Percentiles rank a stretch among this genome's conserved stretches.
Conservation (phyloP, 192 early-diverging fungal species). For the Entomortierella parvispora region DNA sequence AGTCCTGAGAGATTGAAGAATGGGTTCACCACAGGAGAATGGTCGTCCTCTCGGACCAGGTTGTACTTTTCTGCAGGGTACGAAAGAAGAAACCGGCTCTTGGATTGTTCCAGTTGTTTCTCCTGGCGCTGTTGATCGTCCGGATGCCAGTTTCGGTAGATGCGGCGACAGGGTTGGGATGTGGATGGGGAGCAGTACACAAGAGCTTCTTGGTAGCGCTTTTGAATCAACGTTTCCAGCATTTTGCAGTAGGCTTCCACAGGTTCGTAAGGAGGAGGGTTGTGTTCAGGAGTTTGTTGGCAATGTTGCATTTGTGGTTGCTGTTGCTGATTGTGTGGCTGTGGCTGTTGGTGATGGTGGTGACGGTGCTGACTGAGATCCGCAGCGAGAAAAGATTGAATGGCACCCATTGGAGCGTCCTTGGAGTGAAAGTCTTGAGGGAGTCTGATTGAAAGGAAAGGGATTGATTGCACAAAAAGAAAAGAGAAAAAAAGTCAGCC, state of each 20-base stretch:
- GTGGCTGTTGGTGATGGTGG: slow-evolving; percentile 11
- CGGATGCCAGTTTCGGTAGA: slow-evolving; percentile 53
- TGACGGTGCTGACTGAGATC: slow-evolving; percentile 22
- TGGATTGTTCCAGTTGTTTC: slow-evolving; percentile 42
- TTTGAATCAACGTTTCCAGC: slow-evolving; percentile 30
- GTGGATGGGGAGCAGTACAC: slow-evolving; percentile 44
- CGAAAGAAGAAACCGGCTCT: slow-evolving; percentile 47
- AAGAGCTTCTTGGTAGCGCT: slow-evolving; percentile 43
- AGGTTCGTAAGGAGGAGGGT: slow-evolving; percentile 29
- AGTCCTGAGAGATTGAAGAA: slow-evolving; percentile 49
- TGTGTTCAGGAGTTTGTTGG: no score
- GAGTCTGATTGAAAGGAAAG: background rate
- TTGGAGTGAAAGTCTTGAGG: slow-evolving; percentile 7
- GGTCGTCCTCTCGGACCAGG: slow-evolving; percentile 48
- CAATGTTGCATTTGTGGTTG: background rate
- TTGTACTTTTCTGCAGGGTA: slow-evolving; percentile 54
- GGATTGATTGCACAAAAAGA: background rate
- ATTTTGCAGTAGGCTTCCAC: slow-evolving; percentile 46
- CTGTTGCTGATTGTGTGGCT: background rate
- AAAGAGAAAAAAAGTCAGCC: background rate
- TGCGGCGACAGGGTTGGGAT: slow-evolving; percentile 45
- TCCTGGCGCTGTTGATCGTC: slow-evolving; percentile 48
- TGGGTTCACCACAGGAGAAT: slow-evolving; percentile 42
- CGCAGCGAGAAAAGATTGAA: slow-evolving; percentile 44
- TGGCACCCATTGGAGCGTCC: slow-evolving; percentile 41